Conservation (phyloP, 163 green algal species). For the Prototheca wickerhamii region DNA sequence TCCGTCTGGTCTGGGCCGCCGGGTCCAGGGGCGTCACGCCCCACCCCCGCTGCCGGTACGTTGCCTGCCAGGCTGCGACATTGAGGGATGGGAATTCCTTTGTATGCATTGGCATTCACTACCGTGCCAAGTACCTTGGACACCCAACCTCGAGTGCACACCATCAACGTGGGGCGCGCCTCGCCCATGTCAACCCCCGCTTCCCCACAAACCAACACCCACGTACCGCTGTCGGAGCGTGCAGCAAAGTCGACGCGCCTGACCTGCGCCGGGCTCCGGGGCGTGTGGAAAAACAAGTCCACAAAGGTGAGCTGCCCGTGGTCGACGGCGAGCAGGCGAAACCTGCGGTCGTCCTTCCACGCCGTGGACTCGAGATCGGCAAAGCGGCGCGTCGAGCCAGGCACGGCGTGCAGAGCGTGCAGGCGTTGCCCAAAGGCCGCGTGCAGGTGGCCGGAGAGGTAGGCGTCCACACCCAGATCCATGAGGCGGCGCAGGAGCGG, state of each 20-base stretch:
- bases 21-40: constrained; percentile 17
- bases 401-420: constrained; percentile 38
- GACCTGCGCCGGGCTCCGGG: constrained; percentile 4
- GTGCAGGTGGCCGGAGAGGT: constrained; percentile 67
- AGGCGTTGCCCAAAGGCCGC: constrained; percentile 52
- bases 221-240: neutral
- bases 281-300: constrained; percentile 28
- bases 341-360: constrained; percentile 56
- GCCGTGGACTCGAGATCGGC: constrained; percentile 52
- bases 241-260: constrained; percentile 1
- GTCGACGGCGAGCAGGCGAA: constrained; percentile 37
- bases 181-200: neutral
- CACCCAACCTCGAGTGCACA: neutral
- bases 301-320: constrained; percentile 29
- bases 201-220: neutral
- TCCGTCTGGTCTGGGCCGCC: constrained; percentile 11
- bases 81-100: no score
- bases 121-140: neutral
- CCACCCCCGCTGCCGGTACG: constrained; percentile 19
- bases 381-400: constrained; percentile 14
- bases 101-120: no score
- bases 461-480: constrained; percentile 31
- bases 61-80: constrained; percentile 8
- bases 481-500: constrained; percentile 28
- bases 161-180: neutral